Evolutionary conservation across 331 rosid species (phyloP).

Genomic region (Pyrus hybrid): DNA sequence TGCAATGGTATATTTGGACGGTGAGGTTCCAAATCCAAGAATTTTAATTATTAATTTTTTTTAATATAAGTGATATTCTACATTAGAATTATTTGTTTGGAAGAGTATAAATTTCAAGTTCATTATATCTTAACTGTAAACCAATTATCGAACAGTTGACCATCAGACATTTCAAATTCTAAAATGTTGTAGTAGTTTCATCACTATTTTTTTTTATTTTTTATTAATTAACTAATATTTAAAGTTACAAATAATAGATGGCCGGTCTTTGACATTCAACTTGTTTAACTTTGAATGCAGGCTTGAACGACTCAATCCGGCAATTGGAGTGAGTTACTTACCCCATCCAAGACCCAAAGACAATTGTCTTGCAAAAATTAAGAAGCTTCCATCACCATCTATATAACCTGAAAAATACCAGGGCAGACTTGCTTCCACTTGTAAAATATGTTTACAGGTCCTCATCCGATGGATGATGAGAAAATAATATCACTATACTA

Average conservation of each 20-base stretch:
- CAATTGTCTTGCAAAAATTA: conserved; percentile 30
- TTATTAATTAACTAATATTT: no score
- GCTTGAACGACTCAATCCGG: conserved; percentile 27
- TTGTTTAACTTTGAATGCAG: conserved; percentile 3
- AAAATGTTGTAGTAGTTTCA: no score
- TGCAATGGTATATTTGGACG: not conserved
- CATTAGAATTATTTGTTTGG: no score
- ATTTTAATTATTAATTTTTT: not conserved
- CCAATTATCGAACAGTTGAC: no score
- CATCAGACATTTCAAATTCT: no score
- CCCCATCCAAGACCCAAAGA: conserved; percentile 35
- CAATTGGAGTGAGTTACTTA: conserved; percentile 12
- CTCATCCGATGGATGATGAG: no score
- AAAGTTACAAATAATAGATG: not conserved
- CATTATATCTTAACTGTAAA: no score
- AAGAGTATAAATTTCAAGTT: no score
- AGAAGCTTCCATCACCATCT: not conserved
- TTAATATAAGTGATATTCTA: no score
- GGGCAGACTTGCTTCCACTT: not conserved
- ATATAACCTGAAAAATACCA: not conserved
- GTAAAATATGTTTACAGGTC: not conserved
- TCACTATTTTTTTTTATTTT: no score
- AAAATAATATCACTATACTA: no score
- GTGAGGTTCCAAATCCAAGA: not conserved
- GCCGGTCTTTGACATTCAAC: not conserved